These are phyloP conservation scores for Paspalum notatum DNA, from an alignment of 176 grass and related monocot species.

Conservation along the genomic window DNA sequence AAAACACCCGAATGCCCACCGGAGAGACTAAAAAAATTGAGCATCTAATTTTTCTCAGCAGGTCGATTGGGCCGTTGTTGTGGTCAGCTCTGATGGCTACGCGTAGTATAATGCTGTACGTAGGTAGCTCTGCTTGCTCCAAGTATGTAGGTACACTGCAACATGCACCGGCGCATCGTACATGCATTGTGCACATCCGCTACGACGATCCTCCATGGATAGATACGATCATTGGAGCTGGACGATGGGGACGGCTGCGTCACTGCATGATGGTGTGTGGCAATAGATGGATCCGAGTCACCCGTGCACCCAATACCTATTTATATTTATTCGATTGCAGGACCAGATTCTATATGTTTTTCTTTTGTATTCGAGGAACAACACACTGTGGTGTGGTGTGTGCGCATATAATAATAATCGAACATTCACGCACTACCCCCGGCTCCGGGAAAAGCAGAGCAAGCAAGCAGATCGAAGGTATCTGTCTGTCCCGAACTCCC, in stretches of 20 bases:
- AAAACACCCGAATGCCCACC: no score
- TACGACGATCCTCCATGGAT: no score
- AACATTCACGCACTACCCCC: slow-evolving; percentile 2
- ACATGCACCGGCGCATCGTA: no score
- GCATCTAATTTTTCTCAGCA: no score
- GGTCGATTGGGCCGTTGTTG: no score
- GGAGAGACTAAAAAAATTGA: no score
- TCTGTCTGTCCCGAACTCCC: not conserved
- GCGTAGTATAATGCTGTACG: no score
- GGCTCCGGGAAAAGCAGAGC: slow-evolving; percentile 17
- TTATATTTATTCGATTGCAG: not conserved
- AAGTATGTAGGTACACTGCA: no score
- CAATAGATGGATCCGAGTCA: slow-evolving; percentile 49
- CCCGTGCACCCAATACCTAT: slow-evolving; percentile 20
- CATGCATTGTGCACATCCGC: no score
- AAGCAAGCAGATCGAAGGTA: not conserved
- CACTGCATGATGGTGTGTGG: not conserved
- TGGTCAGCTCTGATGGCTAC: no score
- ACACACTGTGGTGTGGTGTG: not conserved
- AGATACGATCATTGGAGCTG: no score
- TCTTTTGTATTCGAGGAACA: slow-evolving; percentile 1
- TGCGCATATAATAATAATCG: slow-evolving; percentile 10
- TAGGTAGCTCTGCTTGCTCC: no score
- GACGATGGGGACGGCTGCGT: not conserved
- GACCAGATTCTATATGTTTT: slow-evolving; percentile 9